Base-by-base conservation (phyloP, 1,139 yeast species). In the Insectozyma bohioensis region DNA sequence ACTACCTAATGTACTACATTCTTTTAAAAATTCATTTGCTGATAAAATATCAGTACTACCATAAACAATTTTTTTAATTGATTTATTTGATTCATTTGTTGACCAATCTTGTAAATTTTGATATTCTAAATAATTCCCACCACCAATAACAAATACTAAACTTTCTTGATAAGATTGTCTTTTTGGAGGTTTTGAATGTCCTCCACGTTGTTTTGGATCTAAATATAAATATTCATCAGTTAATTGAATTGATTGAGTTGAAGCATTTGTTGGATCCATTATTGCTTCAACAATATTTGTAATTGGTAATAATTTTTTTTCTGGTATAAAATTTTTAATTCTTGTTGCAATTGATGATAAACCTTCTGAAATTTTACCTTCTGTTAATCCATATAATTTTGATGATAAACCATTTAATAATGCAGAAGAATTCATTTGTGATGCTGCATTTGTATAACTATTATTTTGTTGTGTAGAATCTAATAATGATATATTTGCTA, bases 71-170 rank as follows among this genome's bases (percentile, higher is more conserved):
- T 51, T 45, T 61, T 67, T 10, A 26, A 11, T n/a, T 10, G 15
- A n/a, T 23, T 15, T 25, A 13, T 11, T 18, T 5, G 8, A 18
- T 53, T 62, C 52, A 8, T 81, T 82, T 16, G 37, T 42, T 2
- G 62, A 51, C 94, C 95, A 90, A 56, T 92, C 97, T 58, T 86
- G 95, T 48, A 92, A 72, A 52, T 90, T 90, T 44, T 90, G 95
- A 54, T 92, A 92, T 61, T 92, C 99, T 45, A 86, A 66, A 54
- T 88, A 92, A 57, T 86, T 90, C 30, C 97, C 98, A 20, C 98
- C 98, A 13, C 98, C 99, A 39, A 94, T 90, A 31, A 88, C 85
- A 56, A 92, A 94, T 12, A 92, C 95, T 36, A 86, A 65, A 3
- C 95, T 79, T 46, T 87, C 94, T 41, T 77, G 79, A 54, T 85